phyloP scores from a whole-genome alignment of 345 rosid species.

The Barbarea vulgaris region DNA sequence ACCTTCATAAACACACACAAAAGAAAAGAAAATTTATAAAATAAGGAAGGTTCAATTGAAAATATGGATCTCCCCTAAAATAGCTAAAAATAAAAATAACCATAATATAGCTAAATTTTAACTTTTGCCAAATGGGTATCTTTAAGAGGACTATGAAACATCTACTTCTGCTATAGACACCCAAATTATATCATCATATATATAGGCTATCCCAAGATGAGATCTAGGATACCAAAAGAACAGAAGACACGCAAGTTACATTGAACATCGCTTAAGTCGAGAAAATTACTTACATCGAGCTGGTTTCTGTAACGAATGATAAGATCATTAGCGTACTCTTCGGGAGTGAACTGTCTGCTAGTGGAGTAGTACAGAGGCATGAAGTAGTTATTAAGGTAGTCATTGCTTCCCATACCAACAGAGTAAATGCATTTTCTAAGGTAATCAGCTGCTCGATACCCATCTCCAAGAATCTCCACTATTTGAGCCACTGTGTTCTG shows the following conservation, averaged over 20 bases:
- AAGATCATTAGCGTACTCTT: slow-evolving; percentile 62
- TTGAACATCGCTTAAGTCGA: not conserved
- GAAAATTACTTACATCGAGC: slow-evolving; percentile 50
- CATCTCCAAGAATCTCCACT: slow-evolving; percentile 62
- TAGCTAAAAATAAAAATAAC: slow-evolving; percentile 1
- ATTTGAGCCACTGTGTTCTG: slow-evolving; percentile 58
- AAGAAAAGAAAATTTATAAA: not conserved
- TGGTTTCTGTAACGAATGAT: slow-evolving; percentile 57
- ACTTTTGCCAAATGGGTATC: not conserved
- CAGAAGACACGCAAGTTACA: not conserved
- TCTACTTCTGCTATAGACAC: too few relatives aligned
- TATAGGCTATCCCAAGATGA: too few relatives aligned
- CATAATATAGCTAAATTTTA: not conserved
- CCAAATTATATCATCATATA: too few relatives aligned
- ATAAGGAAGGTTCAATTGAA: not conserved
- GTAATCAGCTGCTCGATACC: slow-evolving; percentile 51
- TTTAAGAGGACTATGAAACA: not conserved
- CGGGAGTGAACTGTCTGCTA: slow-evolving; percentile 55
- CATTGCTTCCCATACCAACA: slow-evolving; percentile 85
- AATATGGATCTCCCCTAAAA: not conserved
- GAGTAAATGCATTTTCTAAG: slow-evolving; percentile 68
- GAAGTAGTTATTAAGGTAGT: slow-evolving; percentile 94
- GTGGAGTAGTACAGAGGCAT: slow-evolving; percentile 66
- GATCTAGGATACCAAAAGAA: not conserved
- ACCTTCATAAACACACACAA: slow-evolving; percentile 39